phyloP scores from a whole-genome alignment of 108 stramenopile species.

The Skeletonema tropicum region DNA sequence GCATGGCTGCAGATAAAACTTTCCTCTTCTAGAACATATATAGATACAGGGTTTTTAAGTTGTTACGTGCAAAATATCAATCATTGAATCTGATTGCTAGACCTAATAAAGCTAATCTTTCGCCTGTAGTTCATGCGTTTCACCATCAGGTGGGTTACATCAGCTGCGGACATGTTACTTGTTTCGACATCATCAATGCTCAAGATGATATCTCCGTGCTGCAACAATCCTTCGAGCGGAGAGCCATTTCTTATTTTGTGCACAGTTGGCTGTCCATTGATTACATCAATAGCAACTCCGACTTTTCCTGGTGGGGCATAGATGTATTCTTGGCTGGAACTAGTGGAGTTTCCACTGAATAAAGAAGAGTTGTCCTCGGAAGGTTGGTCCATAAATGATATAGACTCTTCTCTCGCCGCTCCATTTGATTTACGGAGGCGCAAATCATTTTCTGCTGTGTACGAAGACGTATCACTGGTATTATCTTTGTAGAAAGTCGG shows the following conservation, averaged over 20 bases:
- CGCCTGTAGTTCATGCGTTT: conserved; percentile 62
- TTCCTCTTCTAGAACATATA: background rate
- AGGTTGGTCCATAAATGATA: conserved; percentile 1
- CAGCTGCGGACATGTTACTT: conserved; percentile 51
- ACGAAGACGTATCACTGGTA: background rate
- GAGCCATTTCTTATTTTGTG: conserved; percentile 54
- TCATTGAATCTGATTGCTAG: conserved; percentile 11
- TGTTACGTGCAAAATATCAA: background rate
- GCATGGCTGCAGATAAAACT: background rate
- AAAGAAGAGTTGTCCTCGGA: conserved; percentile 1
- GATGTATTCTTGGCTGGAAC: conserved; percentile 17
- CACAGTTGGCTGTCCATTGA: conserved; percentile 46
- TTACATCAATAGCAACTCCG: conserved; percentile 53
- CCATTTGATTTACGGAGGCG: conserved; percentile 9
- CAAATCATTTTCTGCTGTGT: background rate
- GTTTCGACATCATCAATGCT: conserved; percentile 54
- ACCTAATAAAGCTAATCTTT: conserved; percentile 56
- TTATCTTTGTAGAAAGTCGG: conserved; percentile 10
- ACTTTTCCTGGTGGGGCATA: conserved; percentile 52
- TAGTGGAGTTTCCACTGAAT: conserved; percentile 10
- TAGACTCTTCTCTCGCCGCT: background rate
- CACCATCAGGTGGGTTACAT: conserved; percentile 50
- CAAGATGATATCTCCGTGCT: conserved; percentile 41
- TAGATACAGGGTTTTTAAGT: background rate
- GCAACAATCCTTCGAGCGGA: conserved; percentile 42